Evolutionary conservation across 345 rosid species (phyloP).

Genomic region (Erucastrum elatum): DNA sequence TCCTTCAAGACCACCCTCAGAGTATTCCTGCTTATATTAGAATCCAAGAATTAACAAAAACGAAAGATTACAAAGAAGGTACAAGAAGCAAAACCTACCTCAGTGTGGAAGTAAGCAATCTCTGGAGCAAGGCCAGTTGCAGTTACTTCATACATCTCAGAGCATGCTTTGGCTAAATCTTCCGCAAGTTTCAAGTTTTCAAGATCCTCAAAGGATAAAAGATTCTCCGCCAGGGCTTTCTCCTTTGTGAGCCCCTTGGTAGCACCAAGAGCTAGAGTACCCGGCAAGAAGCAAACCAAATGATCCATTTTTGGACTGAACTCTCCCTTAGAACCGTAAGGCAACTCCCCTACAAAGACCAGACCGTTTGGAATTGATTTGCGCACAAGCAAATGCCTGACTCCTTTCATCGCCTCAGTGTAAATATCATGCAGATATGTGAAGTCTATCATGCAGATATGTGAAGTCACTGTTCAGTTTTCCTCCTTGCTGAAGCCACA

Average conservation of each 20-base stretch:
- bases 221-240: conserved; percentile 73
- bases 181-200: conserved; percentile 96
- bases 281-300: conserved; percentile 97
- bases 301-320: conserved; percentile 99
- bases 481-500: conserved; percentile 87
- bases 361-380: conserved; percentile 83
- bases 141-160: conserved; percentile 92
- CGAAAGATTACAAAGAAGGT: conserved; percentile 38
- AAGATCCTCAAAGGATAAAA: conserved; percentile 80
- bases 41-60: conserved; percentile 27
- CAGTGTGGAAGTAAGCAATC: conserved; percentile 90
- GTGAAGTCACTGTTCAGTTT: conserved; percentile 48
- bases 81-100: conserved; percentile 46
- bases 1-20: conserved; percentile 82
- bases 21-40: conserved; percentile 57
- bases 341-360: conserved; percentile 94
- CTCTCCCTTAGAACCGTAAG: conserved; percentile 68
- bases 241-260: conserved; percentile 85
- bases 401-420: conserved; percentile 95
- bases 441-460: no score
- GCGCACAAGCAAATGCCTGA: conserved; percentile 74
- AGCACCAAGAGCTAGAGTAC: conserved; percentile 95
- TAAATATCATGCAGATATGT: conserved; percentile 87
- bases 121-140: conserved; percentile 98
- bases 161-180: conserved; percentile 89